phyloP scores from a whole-genome alignment of 345 rosid genomes.

The Reutealis trisperma region DNA sequence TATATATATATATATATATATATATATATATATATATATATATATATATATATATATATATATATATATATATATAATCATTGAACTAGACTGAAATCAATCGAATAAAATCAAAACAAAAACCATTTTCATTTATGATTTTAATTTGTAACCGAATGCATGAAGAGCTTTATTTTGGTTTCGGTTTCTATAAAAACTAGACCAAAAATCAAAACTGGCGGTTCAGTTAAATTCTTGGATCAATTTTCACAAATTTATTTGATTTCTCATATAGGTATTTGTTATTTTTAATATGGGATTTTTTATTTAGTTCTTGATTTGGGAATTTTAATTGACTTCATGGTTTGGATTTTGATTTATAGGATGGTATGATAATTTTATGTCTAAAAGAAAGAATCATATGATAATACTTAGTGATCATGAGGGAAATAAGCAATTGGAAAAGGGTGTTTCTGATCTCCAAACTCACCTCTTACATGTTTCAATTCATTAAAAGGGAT shows the following conservation, averaged over 20 bases:
- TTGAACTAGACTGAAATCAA: too few relatives aligned
- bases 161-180: too few relatives aligned
- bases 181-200: too few relatives aligned
- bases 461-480: conserved; percentile 82
- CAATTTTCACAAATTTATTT: background rate
- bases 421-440: conserved; percentile 61
- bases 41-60: too few relatives aligned
- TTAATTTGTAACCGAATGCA: too few relatives aligned
- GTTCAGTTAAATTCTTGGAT: background rate
- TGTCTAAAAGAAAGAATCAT: conserved; percentile 71
- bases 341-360: background rate
- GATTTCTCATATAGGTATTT: background rate
- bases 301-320: background rate
- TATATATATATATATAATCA: too few relatives aligned
- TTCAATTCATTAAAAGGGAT: too few relatives aligned
- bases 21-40: too few relatives aligned
- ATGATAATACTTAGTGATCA: conserved; percentile 59
- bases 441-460: conserved; percentile 48
- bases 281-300: background rate
- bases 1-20: too few relatives aligned
- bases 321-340: background rate
- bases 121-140: too few relatives aligned
- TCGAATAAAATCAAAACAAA: too few relatives aligned
- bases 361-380: conserved; percentile 84
- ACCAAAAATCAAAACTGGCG: too few relatives aligned